Base-by-base conservation (phyloP, 2,329 filamentous ascomycete genomes). In the Alternaria conjuncta region DNA sequence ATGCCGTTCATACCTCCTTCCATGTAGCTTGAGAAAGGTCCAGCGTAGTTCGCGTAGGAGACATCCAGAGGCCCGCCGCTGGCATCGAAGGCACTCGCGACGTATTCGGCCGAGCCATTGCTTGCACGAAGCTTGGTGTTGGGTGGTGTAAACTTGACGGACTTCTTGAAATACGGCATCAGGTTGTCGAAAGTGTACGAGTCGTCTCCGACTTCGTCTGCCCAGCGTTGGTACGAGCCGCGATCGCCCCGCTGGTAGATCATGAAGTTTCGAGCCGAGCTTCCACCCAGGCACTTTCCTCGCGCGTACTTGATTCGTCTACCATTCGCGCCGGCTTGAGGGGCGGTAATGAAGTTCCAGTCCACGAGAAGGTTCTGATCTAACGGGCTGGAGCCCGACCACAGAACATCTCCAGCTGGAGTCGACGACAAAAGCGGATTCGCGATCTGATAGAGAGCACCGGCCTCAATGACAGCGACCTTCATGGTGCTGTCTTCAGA, bases 281-380 rank as follows among this genome's bases (percentile, higher is more conserved):
- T 72, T 62, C 75, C 74, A 59, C 77, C 77, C 41, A 79, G 49
- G n/a, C 63, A 68, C 44, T 77, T 78, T 7, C 77, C 77, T 1
- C 71, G 59, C 6, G 74, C 65, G 63, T 78, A 78, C 25, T 76
- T 68, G 11, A 78, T 36, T 20, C 23, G 15, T 8, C 69, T 36
- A 20, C 61, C 53, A 60, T 71, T 68, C 4, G 65, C 61, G 8
- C 66, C 69, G 4, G 63, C 62, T 60, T 79, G 75, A 18, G 74
- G 73, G 3, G 54, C 55, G 2, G 76, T 77, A n/a, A 69, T 53
- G 50, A 78, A 75, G 15, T 64, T 61, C 74, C 75, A 79, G 55
- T 78, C 76, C 3, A 77, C 67, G 11, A 57, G 44, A 2, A 69
- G 70, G 51, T 74, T 71, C 8, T 69, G 63, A 11, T 78, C 75